These are phyloP conservation scores for Trichoderma sp. DNA, from an alignment of 2,329 filamentous ascomycete species.

Conservation along the genomic window DNA sequence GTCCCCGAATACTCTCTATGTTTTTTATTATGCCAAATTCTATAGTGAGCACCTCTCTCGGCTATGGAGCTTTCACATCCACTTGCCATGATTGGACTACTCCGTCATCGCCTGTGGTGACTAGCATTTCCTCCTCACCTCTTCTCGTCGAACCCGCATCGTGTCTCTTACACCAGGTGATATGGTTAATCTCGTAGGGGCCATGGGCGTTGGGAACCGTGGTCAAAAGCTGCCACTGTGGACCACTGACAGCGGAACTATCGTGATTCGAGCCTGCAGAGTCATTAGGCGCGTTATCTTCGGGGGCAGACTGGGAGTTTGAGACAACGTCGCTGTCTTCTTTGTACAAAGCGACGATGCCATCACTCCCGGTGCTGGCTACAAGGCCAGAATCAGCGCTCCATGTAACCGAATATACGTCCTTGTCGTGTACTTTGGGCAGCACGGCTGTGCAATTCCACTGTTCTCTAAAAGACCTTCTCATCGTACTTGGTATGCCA, in stretches of 20 bases:
- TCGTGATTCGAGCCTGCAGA: background rate
- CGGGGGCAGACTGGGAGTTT: constrained; percentile 2
- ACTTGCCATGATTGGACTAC: constrained; percentile 80
- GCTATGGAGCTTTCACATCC: constrained; percentile 8
- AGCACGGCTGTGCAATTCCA: constrained; percentile 80
- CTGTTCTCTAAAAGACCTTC: constrained; percentile 72
- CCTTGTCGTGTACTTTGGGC: constrained; percentile 73
- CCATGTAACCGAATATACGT: constrained; percentile 86
- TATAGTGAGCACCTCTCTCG: background rate
- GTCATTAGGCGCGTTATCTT: constrained; percentile 32
- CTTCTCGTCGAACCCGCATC: constrained; percentile 61
- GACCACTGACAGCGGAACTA: background rate
- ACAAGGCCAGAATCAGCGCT: constrained; percentile 74
- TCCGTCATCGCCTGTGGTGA: constrained; percentile 93
- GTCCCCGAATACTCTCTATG: background rate
- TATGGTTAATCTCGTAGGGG: constrained; percentile 92
- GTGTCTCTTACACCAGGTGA: constrained; percentile 79
- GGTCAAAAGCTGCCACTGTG: constrained; percentile 68
- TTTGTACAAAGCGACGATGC: constrained; percentile 74
- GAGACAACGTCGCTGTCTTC: constrained; percentile 47
- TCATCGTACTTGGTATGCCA: constrained; percentile 87
- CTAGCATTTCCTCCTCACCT: constrained; percentile 75
- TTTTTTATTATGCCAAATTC: background rate
- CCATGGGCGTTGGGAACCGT: constrained; percentile 77
- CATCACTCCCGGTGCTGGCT: constrained; percentile 88